These are phyloP conservation scores for Wallemia hederae DNA, from an alignment of 1,284 basidiomycete species.

Conservation along the genomic window DNA sequence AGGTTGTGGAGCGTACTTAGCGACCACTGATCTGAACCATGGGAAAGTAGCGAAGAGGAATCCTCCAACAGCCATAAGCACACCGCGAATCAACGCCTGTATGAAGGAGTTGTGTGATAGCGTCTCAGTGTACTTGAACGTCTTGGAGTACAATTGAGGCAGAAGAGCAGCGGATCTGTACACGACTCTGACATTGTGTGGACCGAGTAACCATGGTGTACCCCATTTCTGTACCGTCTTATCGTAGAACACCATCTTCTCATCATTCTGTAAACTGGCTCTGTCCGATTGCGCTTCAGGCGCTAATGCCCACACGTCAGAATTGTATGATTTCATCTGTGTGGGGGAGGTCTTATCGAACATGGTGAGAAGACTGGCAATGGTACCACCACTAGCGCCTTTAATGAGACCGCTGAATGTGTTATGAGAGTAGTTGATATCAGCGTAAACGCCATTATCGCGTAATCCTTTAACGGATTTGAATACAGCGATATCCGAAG, in stretches of 20 bases:
- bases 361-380: not conserved
- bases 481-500: conserved; percentile 19
- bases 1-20: not conserved
- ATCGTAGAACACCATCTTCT: not conserved
- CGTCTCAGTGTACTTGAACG: not conserved
- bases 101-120: not conserved
- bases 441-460: not conserved
- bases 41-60: not conserved
- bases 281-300: not conserved
- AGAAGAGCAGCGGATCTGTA: not conserved
- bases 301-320: not conserved
- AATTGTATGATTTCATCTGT: not conserved
- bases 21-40: not conserved
- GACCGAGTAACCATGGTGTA: not conserved
- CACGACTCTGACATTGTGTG: not conserved
- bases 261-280: not conserved
- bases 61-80: not conserved
- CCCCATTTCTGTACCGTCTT: not conserved
- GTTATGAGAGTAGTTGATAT: not conserved
- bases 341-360: not conserved
- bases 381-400: not conserved
- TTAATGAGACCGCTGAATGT: not conserved
- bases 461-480: not conserved
- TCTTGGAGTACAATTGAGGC: not conserved
- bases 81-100: not conserved